Base-by-base conservation (phyloP, 805 yeast species). In the Saccharomycopsis oosterbeekiorum region DNA sequence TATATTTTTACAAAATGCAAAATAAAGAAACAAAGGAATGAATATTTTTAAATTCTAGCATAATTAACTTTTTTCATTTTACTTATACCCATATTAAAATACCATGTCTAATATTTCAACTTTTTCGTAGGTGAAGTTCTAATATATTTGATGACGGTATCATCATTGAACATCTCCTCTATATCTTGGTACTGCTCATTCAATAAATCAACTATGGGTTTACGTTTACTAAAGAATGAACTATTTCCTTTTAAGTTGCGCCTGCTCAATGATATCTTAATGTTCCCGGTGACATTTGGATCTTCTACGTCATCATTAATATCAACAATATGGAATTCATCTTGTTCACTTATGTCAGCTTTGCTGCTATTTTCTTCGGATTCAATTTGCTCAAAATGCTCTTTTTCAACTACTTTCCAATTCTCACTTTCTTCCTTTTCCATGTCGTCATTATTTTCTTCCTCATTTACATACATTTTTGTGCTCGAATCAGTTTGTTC, bases 131-230 rank as follows among this genome's bases (percentile, higher is more conserved):
- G 53, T 9, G 53, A 47, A 21, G 53, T 47, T 47, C 56, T 53
- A 29, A 36, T 34, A 36, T 53, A 34, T 14, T 36, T 53, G 24
- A 36, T 36, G 14, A 36, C 41, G 29, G 56, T 36, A 41, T 56
- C 58, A 15, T 56, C 58, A 24, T 56, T 24, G 39, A 56, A 56
- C 58, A 56, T 47, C 26, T 56, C 53, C 34, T 47, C 53, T 21
- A 47, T 47, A 24, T 47, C 53, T 26, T 47, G 53, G 21, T 47
- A 47, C 21, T 47, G 53, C 10, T 47, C 53, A 47, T 11, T 47
- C 34, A 47, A 47, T 47, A 47, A 21, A 47, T 47, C 53, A 47
- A 24, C 34, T 10, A 21, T 14, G 6, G 53, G 53, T 47, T 47
- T 47, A 21, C 53, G 53, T 10, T 47, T 47, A 15, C 26, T 26